phyloP scores from a whole-genome alignment of 2,329 filamentous ascomycete genomes.

The Pyrenochaeta sp. region DNA sequence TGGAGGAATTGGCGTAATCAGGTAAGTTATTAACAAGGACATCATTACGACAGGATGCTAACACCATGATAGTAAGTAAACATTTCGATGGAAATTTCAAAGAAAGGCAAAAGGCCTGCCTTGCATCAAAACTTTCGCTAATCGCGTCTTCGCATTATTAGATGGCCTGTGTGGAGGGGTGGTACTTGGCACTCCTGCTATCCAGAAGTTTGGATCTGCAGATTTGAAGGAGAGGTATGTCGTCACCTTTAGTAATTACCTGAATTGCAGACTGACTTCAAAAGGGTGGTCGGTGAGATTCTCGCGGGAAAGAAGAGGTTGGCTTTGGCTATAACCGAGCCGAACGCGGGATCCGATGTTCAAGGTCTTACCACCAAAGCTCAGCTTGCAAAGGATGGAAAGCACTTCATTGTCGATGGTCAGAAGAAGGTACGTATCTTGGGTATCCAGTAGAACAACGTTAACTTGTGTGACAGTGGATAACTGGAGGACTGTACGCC shows the following conservation, averaged over 20 bases:
- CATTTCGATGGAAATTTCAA: not conserved
- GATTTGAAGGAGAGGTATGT: not conserved
- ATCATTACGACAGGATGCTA: too few relatives aligned
- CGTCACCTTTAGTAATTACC: not conserved
- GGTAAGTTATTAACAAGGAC: too few relatives aligned
- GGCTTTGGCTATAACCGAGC: constrained; percentile 6
- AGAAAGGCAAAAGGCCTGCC: not conserved
- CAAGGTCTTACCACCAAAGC: not conserved
- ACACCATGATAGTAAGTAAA: not conserved
- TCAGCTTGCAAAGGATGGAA: not conserved
- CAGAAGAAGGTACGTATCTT: constrained; percentile 1
- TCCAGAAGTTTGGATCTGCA: constrained; percentile 5
- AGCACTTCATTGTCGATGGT: not conserved
- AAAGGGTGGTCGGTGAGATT: not conserved
- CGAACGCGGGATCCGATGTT: constrained; percentile 5
- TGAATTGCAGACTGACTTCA: not conserved
- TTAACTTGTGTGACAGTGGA: constrained; percentile 2
- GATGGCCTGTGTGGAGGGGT: constrained; percentile 1
- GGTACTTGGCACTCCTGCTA: constrained; percentile 1
- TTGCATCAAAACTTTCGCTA: not conserved
- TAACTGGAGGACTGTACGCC: constrained; percentile 6
- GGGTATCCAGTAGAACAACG: not conserved
- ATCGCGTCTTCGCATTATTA: not conserved
- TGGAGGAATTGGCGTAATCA: constrained; percentile 4
- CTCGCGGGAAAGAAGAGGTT: not conserved